A percentile compares a stretch with the other conserved stretches of the same genome.
phyloP scores from a whole-genome alignment of 345 rosid species.

The Crucihimalaya himalaica region DNA sequence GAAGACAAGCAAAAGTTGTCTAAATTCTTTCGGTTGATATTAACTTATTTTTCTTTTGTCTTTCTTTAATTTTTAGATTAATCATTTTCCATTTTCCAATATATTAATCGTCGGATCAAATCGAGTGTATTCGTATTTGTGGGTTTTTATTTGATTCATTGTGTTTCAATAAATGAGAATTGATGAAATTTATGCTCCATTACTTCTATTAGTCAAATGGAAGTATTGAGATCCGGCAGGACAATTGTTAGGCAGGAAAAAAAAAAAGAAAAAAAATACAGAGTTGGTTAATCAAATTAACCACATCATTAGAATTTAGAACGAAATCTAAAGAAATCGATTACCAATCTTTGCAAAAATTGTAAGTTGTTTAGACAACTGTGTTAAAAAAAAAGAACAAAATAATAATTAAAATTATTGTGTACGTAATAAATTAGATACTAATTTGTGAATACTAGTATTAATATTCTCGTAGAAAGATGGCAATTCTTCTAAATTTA shows the following conservation, averaged over 20 bases:
- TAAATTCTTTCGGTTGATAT: constrained; percentile 15
- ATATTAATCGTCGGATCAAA: constrained; percentile 4
- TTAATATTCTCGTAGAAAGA: too few species aligned
- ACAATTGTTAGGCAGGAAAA: constrained; percentile 9
- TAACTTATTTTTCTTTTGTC: neutral
- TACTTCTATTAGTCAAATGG: constrained; percentile 14
- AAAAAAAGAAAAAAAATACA: neutral
- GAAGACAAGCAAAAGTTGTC: constrained; percentile 29
- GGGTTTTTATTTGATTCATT: neutral
- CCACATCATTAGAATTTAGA: constrained; percentile 32
- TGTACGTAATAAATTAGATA: too few species aligned
- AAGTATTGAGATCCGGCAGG: constrained; percentile 13
- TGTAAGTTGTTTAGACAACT: neutral
- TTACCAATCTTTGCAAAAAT: neutral
- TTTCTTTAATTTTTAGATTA: neutral
- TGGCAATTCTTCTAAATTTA: neutral
- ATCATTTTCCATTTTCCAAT: neutral
- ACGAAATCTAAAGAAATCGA: constrained; percentile 23
- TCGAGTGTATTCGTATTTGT: neutral
- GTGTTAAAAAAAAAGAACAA: neutral
- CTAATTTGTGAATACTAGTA: too few species aligned
- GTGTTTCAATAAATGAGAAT: constrained; percentile 14
- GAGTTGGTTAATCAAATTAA: constrained; percentile 18
- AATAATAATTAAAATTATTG: too few species aligned
- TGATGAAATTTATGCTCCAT: constrained; percentile 24